Evolutionary conservation across 768 basidiomycete species (phyloP).

Genomic region (Lanmaoa pseudosensibilis): DNA sequence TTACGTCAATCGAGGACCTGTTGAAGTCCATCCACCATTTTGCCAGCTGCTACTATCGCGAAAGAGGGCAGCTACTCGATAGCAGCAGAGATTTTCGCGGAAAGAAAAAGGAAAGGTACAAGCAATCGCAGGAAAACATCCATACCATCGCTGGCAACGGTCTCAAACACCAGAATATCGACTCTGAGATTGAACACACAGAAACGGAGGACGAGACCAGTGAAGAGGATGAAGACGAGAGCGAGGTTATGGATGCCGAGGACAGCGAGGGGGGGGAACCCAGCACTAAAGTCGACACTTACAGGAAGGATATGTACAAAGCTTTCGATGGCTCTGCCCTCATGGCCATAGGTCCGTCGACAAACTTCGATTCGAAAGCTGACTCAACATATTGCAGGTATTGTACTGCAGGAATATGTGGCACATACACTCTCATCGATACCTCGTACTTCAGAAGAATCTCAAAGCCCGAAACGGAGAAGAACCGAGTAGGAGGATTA

Average conservation of each 20-base stretch:
- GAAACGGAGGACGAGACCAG: conserved; percentile 17
- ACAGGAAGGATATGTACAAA: conserved; percentile 66
- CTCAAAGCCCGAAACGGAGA: conserved; percentile 5
- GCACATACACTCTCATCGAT: conserved; percentile 29
- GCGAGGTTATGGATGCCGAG: conserved; percentile 6
- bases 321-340: conserved; percentile 72
- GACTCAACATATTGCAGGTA: conserved; percentile 42
- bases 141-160: conserved; percentile 23
- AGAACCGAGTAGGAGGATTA: background rate
- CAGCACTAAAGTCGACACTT: conserved; percentile 3
- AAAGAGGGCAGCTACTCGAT: conserved; percentile 59
- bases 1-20: conserved; percentile 43
- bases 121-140: conserved; percentile 15
- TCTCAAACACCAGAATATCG: background rate
- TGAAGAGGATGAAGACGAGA: conserved; percentile 18
- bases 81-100: conserved; percentile 46
- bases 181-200: conserved; percentile 11
- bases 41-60: conserved; percentile 56
- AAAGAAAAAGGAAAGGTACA: conserved; percentile 38
- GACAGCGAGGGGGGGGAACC: conserved; percentile 7
- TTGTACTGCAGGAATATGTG: conserved; percentile 69
- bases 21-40: conserved; percentile 54
- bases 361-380: background rate
- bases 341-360: conserved; percentile 61
- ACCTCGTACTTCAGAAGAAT: background rate